phyloP scores from a whole-genome alignment of 2,329 filamentous ascomycete species.

The Aspergillus aculeatinus region DNA sequence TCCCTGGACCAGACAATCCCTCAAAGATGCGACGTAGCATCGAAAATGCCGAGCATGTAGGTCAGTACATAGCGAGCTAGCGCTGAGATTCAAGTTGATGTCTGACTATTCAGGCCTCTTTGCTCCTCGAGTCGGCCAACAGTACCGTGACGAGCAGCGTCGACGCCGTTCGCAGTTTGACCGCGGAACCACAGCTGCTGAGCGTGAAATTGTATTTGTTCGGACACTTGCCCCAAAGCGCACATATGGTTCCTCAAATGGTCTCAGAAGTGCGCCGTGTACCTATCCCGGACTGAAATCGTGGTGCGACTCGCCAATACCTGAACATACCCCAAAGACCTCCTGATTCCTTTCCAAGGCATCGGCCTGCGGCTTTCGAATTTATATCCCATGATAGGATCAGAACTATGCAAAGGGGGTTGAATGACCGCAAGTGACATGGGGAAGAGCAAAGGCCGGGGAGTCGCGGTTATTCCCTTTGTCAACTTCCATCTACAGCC shows the following conservation, averaged over 20 bases:
- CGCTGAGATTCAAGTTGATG: neutral
- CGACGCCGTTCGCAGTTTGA: constrained; percentile 77
- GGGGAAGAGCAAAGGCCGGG: neutral
- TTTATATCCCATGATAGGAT: neutral
- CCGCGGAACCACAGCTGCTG: constrained; percentile 72
- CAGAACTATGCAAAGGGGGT: no score
- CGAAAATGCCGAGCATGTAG: constrained; percentile 81
- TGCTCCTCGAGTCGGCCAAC: constrained; percentile 73
- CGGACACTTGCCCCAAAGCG: constrained; percentile 22
- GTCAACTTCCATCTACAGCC: neutral
- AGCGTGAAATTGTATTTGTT: constrained; percentile 56
- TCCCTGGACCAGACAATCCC: constrained; percentile 77
- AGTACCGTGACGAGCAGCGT: constrained; percentile 72
- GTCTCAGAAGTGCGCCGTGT: constrained; percentile 25
- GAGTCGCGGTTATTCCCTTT: constrained; percentile 7
- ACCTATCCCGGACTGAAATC: constrained; percentile 26
- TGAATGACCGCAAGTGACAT: neutral
- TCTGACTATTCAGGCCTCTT: constrained; percentile 55
- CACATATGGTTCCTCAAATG: constrained; percentile 18
- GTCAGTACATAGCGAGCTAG: constrained; percentile 49
- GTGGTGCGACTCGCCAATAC: constrained; percentile 22
- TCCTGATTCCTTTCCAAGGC: constrained; percentile 11
- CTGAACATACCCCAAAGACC: constrained; percentile 22
- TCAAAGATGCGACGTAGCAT: constrained; percentile 85
- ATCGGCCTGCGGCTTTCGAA: neutral